Evolutionary conservation across 2,329 filamentous ascomycete genomes (phyloP), one percentile per base, ranked within the genome.

Genomic region (Fusarium piperis): DNA sequence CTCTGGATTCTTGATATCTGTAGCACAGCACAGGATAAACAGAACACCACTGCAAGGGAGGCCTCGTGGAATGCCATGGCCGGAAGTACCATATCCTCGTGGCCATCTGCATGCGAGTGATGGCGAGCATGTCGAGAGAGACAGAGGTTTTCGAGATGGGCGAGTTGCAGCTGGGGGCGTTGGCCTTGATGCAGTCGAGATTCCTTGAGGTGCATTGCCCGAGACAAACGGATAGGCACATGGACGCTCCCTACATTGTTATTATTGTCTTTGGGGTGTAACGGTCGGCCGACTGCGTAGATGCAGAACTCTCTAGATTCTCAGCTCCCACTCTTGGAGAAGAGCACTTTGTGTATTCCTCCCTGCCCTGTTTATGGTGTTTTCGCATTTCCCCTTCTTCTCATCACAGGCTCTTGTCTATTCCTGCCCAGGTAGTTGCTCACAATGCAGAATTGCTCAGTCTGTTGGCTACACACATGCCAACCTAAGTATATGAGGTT

Each of bases 11-110:
- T 16, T 18, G 28, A 28, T 33, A 23, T 48, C 36, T 57, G 39
- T 35, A 67, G 20, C 16, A 16, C 6, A 23, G 30, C 12, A 39
- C 13, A 52, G 13, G 41, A 36, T 23, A 44, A 23, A 59, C 23
- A 59, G 15, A 41, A 57, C 46, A 16, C 58, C 33, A n/a, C 63
- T 57, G 46, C 20, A 44, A 66, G 44, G 44, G 44, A 30, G 44
- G 10, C 11, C 44, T 48, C 26, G 44, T 48, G 44, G 26, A 48
- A 48, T 48, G 44, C 44, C 16, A 11, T 28, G 16, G 26, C 13
- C 16, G 7, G 16, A 48, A 30, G 44, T 30, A 12, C 16, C 44
- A 44, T 65, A 44, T 61, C 39, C 13, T 44, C 39, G 23, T 52
- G 13, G 13, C 13, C 16, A 41, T 13, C 6, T n/a, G n/a, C 5